A percentile compares a stretch with the other conserved stretches of the same genome.
These are phyloP conservation scores for Pythium oligandrum DNA, from an alignment of 352 stramenopile species.

Conservation along the genomic window DNA sequence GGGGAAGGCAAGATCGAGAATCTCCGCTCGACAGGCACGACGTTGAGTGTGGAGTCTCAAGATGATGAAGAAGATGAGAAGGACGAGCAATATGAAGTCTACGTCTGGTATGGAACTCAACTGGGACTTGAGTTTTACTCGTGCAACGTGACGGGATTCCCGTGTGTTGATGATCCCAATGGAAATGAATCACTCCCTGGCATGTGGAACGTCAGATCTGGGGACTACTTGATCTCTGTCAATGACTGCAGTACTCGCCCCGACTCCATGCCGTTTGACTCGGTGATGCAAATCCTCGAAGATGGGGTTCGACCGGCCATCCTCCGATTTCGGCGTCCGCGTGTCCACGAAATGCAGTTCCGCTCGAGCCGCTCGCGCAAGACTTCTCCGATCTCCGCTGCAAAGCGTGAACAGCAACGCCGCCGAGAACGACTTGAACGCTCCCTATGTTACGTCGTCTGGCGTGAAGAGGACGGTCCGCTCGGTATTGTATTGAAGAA, in stretches of 20 bases:
- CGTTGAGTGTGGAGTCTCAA: slow-evolving; percentile 10
- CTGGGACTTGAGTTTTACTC: slow-evolving; percentile 43
- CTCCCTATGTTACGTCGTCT: slow-evolving; percentile 61
- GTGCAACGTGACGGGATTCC: slow-evolving; percentile 45
- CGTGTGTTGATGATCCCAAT: slow-evolving; percentile 44
- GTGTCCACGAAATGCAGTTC: slow-evolving; percentile 35
- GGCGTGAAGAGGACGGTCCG: slow-evolving; percentile 55
- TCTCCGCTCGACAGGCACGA: slow-evolving; percentile 20
- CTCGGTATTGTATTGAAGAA: slow-evolving; percentile 56
- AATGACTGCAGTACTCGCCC: slow-evolving; percentile 44
- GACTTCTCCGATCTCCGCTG: neutral
- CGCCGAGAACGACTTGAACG: slow-evolving; percentile 51
- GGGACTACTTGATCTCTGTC: slow-evolving; percentile 57
- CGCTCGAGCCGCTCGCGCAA: slow-evolving; percentile 17
- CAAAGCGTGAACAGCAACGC: slow-evolving; percentile 25
- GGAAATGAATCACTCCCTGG: slow-evolving; percentile 58
- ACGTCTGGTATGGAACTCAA: slow-evolving; percentile 55
- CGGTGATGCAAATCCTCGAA: slow-evolving; percentile 51
- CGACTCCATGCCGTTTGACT: slow-evolving; percentile 33
- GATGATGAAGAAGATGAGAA: slow-evolving; percentile 33
- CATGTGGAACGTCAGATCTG: slow-evolving; percentile 59
- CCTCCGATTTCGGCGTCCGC: slow-evolving; percentile 51
- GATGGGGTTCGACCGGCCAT: slow-evolving; percentile 56
- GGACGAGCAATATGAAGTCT: slow-evolving; percentile 47
- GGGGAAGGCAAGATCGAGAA: slow-evolving; percentile 1